Conservation (phyloP, 805 yeast genomes). For the Schwanniomyces polymorphus region DNA sequence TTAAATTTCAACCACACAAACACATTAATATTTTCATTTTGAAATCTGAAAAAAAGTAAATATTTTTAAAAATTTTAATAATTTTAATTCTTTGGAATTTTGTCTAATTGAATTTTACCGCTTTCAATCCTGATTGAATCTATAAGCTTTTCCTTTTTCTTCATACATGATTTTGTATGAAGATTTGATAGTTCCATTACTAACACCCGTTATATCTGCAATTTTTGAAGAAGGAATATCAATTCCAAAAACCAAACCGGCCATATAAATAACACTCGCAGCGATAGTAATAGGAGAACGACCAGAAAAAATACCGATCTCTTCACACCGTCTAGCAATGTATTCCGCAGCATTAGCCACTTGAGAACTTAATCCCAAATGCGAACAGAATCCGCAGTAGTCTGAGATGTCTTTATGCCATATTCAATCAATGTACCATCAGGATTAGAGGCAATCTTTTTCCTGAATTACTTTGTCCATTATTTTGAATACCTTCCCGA, state of each 20-base stretch:
- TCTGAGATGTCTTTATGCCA: constrained; percentile 70
- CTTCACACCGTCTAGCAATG: constrained; percentile 87
- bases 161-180: constrained; percentile 81
- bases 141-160: constrained; percentile 62
- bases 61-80: background rate
- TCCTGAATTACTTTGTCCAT: constrained; percentile 62
- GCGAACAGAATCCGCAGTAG: constrained; percentile 96
- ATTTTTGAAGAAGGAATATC: constrained; percentile 76
- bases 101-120: constrained; percentile 61
- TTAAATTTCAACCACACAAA: too few species aligned
- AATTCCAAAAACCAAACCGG: constrained; percentile 79
- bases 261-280: constrained; percentile 94
- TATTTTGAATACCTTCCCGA: constrained; percentile 85
- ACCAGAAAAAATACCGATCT: constrained; percentile 92
- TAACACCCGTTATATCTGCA: constrained; percentile 91
- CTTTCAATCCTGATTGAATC: constrained; percentile 76
- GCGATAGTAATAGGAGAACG: constrained; percentile 97
- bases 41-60: too few species aligned
- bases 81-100: constrained; percentile 27
- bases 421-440: constrained; percentile 43
- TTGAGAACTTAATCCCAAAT: constrained; percentile 80
- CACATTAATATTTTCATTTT: too few species aligned
- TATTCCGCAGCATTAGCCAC: constrained; percentile 91
- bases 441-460: constrained; percentile 54
- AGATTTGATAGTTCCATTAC: constrained; percentile 96